Evolutionary conservation across 805 yeast species (phyloP), one percentile per base, ranked within the genome.

Genomic region (Saturnispora mendoncae): DNA sequence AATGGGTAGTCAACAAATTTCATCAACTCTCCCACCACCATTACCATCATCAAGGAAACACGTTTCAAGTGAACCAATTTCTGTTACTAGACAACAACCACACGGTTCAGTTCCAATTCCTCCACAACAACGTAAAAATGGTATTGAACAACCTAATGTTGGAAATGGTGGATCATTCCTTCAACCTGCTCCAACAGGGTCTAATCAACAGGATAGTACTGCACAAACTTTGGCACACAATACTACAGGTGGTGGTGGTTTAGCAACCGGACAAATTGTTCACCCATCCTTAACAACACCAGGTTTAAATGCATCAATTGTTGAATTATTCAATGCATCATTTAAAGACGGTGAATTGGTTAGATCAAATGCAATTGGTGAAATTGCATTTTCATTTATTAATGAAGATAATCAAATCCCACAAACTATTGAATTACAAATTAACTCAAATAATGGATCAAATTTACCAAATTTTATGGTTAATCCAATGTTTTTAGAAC

Each of bases 261-360:
- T 58, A 6, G 43, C 54, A 3, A 55, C 56, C 42, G 65, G 64
- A 6, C 64, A 56, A 48, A 56, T 61, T n/a, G 72, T 66, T 47
- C 82, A 74, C 55, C 71, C 79, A 28, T 66, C 72, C 21, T 56
- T 69, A 51, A 62, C 71, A 12, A 56, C 59, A 34, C 71, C 76
- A n/a, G 94, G 92, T 2, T 66, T 90, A 50, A 84, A 80, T 52
- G 78, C 88, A 3, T 81, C 94, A 36, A 66, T 87, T 48, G 88
- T 92, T n/a, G 97, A 90, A 63, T 78, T 83, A 10, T 68, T 85
- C 47, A 80, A 77, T 55, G 95, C 86, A 4, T 69, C 72, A 15
- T 79, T 79, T 60, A 76, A 73, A 47, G 84, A 80, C 53, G 95
- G 94, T 15, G 61, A 62, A 33, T 64, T 79, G 28, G 58, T 61